Evolutionary conservation across 163 green algal genomes (phyloP), one percentile per base, ranked within the genome.

Genomic region (Smithsoniella earleae): DNA sequence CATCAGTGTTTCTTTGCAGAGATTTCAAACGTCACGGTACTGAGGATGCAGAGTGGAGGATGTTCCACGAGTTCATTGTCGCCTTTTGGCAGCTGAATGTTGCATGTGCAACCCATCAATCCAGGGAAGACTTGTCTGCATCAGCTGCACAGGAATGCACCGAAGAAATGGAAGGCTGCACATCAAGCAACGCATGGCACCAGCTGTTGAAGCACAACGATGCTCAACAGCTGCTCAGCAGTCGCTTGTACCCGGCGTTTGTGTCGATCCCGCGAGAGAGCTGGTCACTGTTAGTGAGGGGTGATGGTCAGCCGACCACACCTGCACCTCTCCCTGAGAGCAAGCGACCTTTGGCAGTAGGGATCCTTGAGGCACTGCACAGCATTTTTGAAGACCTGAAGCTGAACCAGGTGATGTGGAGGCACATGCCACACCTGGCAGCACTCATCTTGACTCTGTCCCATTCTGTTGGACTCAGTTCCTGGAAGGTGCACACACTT

Each of bases 371-470:
- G 38, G 85, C 79, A 0, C 62, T 95, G 40, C 89, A 95, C 64
- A 83, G 80, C 13, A 30, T 93, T 25, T 93, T 92, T 36, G 86
- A 91, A 76, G 88, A 94, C 54, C 81, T 82, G 40, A 93, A 92
- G 76, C 82, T 95, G 74, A 62, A 82, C 69, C 44, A 83, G 62
- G 55, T 85, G 64, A 62, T 73, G 8, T 89, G 80, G 82, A 33
- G 58, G 58, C 58, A 69, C 58, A 30, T 69, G n/a, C 58, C 58
- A 16, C 6, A 33, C 16, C 25, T 69, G 20, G 58, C 58, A n/a
- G 58, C 58, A 22, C 25, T 69, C 30, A 30, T 69, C 43, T 30
- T 31, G 43, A 25, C n/a, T n/a, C 25, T 69, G 27, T 36, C 58
- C 28, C 5, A 13, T 16, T 25, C 34, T 16, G n/a, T 65, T 8